Conservation (phyloP, 2,329 filamentous ascomycete species). For the Talaromyces islandicus region DNA sequence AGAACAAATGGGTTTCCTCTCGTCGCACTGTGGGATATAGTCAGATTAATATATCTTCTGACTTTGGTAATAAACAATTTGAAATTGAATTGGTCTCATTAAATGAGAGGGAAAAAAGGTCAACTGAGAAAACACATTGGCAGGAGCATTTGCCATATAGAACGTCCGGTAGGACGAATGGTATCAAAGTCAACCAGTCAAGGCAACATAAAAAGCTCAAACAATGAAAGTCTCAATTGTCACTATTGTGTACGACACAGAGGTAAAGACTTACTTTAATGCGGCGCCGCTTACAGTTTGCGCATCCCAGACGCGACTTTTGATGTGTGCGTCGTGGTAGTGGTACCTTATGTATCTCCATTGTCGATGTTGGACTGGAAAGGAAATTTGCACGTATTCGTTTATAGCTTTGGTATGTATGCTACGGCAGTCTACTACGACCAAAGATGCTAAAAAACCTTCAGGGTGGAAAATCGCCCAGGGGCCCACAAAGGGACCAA, state of each 20-base stretch:
- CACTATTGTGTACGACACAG: background rate
- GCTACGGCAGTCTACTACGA: background rate
- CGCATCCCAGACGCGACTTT: slow-evolving; percentile 29
- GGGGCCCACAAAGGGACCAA: background rate
- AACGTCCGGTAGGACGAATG: background rate
- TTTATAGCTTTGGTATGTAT: background rate
- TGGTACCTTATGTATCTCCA: background rate
- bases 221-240: background rate
- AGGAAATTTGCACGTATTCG: background rate
- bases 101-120: background rate
- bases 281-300: slow-evolving; percentile 27
- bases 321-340: slow-evolving; percentile 23
- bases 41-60: background rate
- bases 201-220: background rate
- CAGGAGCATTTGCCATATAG: background rate
- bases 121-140: background rate
- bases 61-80: background rate
- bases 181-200: background rate
- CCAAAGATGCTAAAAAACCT: background rate
- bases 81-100: background rate
- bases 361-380: background rate
- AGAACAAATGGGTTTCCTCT: slow-evolving; percentile 4
- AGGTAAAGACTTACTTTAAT: slow-evolving; percentile 24
- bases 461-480: background rate
- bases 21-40: slow-evolving; percentile 1